Conservation (phyloP, 352 stramenopile genomes). For the Phytophthora kernoviae region DNA sequence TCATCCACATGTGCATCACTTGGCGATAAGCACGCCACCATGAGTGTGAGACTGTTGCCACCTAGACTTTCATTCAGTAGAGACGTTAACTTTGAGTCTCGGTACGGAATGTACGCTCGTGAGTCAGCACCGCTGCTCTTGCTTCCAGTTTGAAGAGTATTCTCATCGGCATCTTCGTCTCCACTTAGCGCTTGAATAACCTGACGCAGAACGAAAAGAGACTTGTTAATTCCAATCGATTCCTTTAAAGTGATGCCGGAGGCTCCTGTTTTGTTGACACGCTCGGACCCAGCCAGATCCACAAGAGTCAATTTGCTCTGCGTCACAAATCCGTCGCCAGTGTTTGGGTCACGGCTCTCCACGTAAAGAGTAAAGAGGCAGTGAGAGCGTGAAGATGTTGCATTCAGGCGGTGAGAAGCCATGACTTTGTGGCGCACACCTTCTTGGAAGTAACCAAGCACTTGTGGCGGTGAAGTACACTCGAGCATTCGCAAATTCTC, state of each 20-base stretch:
- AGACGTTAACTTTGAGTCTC: slow-evolving; percentile 69
- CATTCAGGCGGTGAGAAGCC: slow-evolving; percentile 74
- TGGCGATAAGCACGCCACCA: slow-evolving; percentile 70
- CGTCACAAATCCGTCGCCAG: slow-evolving; percentile 28
- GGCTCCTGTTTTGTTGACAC: slow-evolving; percentile 79
- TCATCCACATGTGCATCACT: slow-evolving; percentile 58
- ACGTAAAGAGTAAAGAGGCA: slow-evolving; percentile 78
- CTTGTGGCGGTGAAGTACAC: slow-evolving; percentile 46
- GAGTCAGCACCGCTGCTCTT: slow-evolving; percentile 12
- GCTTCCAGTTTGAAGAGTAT: not conserved
- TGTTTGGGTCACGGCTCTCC: slow-evolving; percentile 28
- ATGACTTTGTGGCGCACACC: slow-evolving; percentile 67
- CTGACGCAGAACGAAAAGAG: slow-evolving; percentile 77
- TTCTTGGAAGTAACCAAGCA: slow-evolving; percentile 57
- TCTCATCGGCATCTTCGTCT: slow-evolving; percentile 20
- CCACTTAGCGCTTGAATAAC: slow-evolving; percentile 81
- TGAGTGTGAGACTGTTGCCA: slow-evolving; percentile 68
- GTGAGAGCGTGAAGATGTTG: slow-evolving; percentile 69
- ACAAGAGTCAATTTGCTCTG: slow-evolving; percentile 91
- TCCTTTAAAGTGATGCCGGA: slow-evolving; percentile 39
- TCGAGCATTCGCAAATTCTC: slow-evolving; percentile 55
- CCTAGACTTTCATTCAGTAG: slow-evolving; percentile 66
- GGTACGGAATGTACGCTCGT: slow-evolving; percentile 51
- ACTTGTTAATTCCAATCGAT: slow-evolving; percentile 59
- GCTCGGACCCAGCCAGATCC: slow-evolving; percentile 90